Conservation (phyloP, 1,139 yeast species). For the Meyerozyma sp. region DNA sequence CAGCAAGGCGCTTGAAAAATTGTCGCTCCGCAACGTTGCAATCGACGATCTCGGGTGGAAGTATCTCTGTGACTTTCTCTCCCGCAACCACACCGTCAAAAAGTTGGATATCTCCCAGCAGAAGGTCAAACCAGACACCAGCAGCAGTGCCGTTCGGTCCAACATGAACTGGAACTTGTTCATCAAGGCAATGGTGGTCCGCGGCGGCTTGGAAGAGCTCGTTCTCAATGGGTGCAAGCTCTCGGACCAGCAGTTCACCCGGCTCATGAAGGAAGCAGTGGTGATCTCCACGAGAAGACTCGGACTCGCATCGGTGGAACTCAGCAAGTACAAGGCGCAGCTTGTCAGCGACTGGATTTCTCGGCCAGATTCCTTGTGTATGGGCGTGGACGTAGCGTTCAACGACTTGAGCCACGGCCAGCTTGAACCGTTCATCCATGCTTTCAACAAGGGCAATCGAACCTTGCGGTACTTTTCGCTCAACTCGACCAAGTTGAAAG, state of each 20-base stretch:
- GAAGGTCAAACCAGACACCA: conserved; percentile 49
- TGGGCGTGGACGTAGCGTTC: conserved; percentile 82
- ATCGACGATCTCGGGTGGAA: conserved; percentile 72
- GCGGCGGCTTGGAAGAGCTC: conserved; percentile 80
- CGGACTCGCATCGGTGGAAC: conserved; percentile 72
- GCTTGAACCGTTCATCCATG: conserved; percentile 45
- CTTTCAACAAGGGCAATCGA: conserved; percentile 28
- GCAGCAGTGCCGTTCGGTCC: conserved; percentile 44
- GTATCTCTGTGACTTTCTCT: conserved; percentile 64
- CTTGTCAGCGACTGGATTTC: conserved; percentile 62
- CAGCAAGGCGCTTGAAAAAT: conserved; percentile 57
- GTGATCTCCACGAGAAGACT: conserved; percentile 55
- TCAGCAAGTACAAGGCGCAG: conserved; percentile 51
- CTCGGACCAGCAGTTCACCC: conserved; percentile 44
- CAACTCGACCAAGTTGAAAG: conserved; percentile 57
- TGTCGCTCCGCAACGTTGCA: conserved; percentile 75
- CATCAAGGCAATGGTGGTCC: conserved; percentile 46
- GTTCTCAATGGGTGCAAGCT: conserved; percentile 77
- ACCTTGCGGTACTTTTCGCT: conserved; percentile 59
- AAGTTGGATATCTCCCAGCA: conserved; percentile 82
- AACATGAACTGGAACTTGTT: conserved; percentile 76
- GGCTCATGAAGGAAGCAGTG: conserved; percentile 50
- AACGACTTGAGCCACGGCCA: conserved; percentile 62
- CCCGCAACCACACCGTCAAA: conserved; percentile 50
- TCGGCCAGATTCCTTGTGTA: conserved; percentile 46